Evolutionary conservation across 805 yeast species (phyloP).

Genomic region (Candida ulmi): DNA sequence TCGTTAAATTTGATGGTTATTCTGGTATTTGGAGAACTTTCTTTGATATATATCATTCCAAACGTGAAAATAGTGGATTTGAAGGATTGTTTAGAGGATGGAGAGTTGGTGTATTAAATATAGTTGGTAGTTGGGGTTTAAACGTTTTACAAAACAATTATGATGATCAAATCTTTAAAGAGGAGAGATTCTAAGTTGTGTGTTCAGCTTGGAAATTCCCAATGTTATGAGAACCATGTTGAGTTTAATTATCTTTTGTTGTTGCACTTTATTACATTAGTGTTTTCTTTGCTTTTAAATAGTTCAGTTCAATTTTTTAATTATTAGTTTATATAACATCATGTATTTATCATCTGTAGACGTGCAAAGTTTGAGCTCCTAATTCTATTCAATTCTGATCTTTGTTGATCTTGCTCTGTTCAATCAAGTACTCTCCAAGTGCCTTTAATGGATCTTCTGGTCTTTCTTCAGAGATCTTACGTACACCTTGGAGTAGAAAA

Average conservation of each 20-base stretch:
- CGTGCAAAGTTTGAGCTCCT: too few species aligned
- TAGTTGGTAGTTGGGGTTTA: slow-evolving; percentile 80
- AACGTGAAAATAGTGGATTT: slow-evolving; percentile 39
- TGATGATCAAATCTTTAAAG: slow-evolving; percentile 34
- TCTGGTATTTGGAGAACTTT: slow-evolving; percentile 49
- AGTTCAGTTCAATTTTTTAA: too few species aligned
- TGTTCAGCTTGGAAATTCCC: background rate
- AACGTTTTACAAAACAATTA: slow-evolving; percentile 49
- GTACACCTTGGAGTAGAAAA: slow-evolving; percentile 59
- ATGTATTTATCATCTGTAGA: too few species aligned
- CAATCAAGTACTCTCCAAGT: slow-evolving; percentile 50
- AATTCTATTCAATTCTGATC: background rate
- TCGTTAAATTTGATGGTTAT: slow-evolving; percentile 55
- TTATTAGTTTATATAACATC: too few species aligned
- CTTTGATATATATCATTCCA: slow-evolving; percentile 36
- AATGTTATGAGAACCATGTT: too few species aligned
- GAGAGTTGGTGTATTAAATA: slow-evolving; percentile 78
- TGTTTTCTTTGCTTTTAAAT: too few species aligned
- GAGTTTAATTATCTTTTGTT: too few species aligned
- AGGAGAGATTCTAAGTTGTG: slow-evolving; percentile 30
- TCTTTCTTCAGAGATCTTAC: slow-evolving; percentile 38
- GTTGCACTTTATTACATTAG: too few species aligned
- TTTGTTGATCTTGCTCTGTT: slow-evolving; percentile 20
- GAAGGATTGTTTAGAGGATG: slow-evolving; percentile 79
- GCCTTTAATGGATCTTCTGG: slow-evolving; percentile 30